Conservation (phyloP, 441 rosid genomes). For the Breynia disticha region DNA sequence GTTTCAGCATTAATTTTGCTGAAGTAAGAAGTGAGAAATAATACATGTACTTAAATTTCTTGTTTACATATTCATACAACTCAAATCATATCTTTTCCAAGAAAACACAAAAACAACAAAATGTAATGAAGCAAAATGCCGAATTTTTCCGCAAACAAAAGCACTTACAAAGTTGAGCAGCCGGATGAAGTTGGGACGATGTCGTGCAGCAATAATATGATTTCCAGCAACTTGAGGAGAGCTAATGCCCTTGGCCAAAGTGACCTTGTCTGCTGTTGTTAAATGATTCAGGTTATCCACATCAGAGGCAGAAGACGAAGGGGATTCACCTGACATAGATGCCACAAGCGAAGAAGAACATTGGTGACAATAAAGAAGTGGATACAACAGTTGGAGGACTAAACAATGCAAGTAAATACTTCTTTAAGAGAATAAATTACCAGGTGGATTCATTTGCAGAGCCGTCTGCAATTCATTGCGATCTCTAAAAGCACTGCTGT, state of each 20-base stretch:
- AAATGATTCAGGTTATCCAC: constrained; percentile 85
- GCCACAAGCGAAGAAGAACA: constrained; percentile 15
- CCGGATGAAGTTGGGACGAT: constrained; percentile 50
- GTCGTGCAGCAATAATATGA: constrained; percentile 48
- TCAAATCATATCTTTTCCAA: not conserved
- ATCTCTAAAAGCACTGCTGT: constrained; percentile 57
- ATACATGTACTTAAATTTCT: not conserved
- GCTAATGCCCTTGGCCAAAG: constrained; percentile 50
- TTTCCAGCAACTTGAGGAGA: constrained; percentile 73
- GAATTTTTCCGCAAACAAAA: constrained; percentile 11
- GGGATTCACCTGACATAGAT: constrained; percentile 74
- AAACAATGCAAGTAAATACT: no score
- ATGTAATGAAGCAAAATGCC: not conserved
- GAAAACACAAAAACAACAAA: not conserved
- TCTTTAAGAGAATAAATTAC: constrained; percentile 22
- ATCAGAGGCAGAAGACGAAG: constrained; percentile 98
- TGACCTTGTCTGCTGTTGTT: constrained; percentile 52
- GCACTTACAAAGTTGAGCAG: constrained; percentile 80
- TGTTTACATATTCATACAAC: constrained; percentile 6
- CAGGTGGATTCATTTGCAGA: constrained; percentile 77
- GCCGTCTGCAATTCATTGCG: constrained; percentile 61
- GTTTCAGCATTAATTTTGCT: not conserved
- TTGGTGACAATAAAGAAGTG: no score
- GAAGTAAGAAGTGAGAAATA: not conserved
- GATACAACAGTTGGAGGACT: no score